A percentile compares a stretch with the other conserved stretches of the same genome.
phyloP scores from a whole-genome alignment of 2,329 filamentous ascomycete species.

The Fusarium continuum region DNA sequence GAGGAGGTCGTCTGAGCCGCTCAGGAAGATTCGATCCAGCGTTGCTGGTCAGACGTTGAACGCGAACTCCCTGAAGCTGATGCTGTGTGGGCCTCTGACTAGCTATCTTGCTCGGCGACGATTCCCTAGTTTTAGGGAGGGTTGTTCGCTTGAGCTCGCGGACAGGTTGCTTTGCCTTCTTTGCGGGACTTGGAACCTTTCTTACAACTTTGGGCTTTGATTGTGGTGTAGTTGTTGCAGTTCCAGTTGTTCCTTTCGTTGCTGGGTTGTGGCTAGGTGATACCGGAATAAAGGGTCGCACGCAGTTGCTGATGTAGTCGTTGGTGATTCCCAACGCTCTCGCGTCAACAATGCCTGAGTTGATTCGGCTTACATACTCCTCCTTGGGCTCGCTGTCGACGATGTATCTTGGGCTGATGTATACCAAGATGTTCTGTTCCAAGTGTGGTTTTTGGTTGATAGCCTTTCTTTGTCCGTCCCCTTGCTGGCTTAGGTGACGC shows the following conservation, averaged over 20 bases:
- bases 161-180: conserved; percentile 25
- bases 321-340: conserved; percentile 47
- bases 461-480: conserved; percentile 22
- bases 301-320: conserved; percentile 50
- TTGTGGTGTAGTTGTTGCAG: not conserved
- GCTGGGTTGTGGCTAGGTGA: conserved; percentile 17
- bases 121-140: conserved; percentile 34
- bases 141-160: conserved; percentile 25
- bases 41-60: conserved; percentile 6
- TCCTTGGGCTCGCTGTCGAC: conserved; percentile 49
- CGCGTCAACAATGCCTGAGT: conserved; percentile 50
- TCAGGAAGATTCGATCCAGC: conserved; percentile 4
- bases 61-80: conserved; percentile 3
- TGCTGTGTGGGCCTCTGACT: conserved; percentile 2
- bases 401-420: conserved; percentile 49
- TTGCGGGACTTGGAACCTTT: conserved; percentile 17
- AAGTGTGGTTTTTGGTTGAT: conserved; percentile 37
- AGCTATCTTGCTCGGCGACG: conserved; percentile 35
- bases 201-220: conserved; percentile 30
- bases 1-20: conserved; percentile 4
- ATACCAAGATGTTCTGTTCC: conserved; percentile 51
- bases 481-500: conserved; percentile 34
- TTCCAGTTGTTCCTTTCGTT: conserved; percentile 6
- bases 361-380: conserved; percentile 54
- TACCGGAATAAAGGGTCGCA: conserved; percentile 50